Base-by-base conservation (phyloP, 2,329 filamentous ascomycete species). In the Microthyrium microscopicum region DNA sequence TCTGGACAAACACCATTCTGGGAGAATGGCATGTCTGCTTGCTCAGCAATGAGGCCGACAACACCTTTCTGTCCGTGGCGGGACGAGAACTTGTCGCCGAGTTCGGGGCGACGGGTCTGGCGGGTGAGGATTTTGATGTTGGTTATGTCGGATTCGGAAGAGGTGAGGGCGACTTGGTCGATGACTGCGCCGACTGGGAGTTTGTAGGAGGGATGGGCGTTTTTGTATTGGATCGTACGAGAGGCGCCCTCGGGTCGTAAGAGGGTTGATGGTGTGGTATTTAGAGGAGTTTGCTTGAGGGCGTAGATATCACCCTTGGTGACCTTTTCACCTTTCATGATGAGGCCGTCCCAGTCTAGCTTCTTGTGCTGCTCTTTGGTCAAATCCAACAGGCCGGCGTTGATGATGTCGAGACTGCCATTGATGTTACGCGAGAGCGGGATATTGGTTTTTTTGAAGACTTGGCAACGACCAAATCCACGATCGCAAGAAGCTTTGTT, bases 11-110 rank as follows among this genome's bases (percentile, higher is more conserved):
- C 72, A 2, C 89, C 91, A 33, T 68, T 64, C 56, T 98, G 89
- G 22, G 79, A 79, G 60, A 98, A 98, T 0, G 89, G 89, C 73
- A 98, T 79, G 51, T 98, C 89, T 50, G 89, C 84, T 57, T 95
- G 87, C 41, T 93, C 81, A 13, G 87, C 84, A 38, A 98, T 94
- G 45, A 95, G 87, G 36, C 89, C 89, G 2, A 92, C 84, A 15
- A 95, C 89, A 61, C 89, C 89, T 56, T 98, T 98, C 50, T 98
- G 89, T 15, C 89, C 89, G 67, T 98, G 89, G 39, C 89, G 82
- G 32, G 89, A 98, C 1, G 85, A 94, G 59, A 98, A 98, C 53
- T 98, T 98, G 67, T 98, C 89, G 34, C 89, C 89, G 3, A 98
- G 70, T 54, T 98, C 91, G 0, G 89, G 89, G 4, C 85, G 73